Conservation (phyloP, 176 grass and related monocot genomes). For the Urochloa ruziziensis region DNA sequence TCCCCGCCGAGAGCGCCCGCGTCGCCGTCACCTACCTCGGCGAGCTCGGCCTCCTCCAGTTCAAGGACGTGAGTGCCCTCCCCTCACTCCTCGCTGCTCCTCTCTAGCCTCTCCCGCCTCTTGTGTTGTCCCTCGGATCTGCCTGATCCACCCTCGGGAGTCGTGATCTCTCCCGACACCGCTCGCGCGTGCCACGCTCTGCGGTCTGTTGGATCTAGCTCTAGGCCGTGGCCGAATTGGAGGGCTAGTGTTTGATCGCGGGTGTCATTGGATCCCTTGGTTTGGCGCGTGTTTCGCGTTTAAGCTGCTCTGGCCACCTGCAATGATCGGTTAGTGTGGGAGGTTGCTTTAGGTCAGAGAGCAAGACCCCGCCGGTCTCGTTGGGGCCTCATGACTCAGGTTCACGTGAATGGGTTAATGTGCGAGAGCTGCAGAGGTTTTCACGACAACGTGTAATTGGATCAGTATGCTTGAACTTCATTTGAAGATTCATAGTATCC, state of each 20-base stretch:
- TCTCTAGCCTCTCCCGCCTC: background rate
- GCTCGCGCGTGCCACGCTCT: background rate
- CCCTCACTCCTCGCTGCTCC: background rate
- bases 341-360: conserved; percentile 5
- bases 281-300: conserved; percentile 9
- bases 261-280: conserved; percentile 17
- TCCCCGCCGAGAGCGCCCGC: conserved; percentile 86
- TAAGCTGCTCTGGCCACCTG: conserved; percentile 21
- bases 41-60: conserved; percentile 94
- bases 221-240: background rate
- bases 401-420: conserved; percentile 8
- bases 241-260: background rate
- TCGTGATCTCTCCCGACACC: conserved; percentile 12
- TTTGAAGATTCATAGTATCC: background rate
- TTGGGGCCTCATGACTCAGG: background rate
- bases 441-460: background rate
- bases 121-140: conserved; percentile 20
- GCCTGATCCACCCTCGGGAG: conserved; percentile 19
- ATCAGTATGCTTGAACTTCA: conserved; percentile 19
- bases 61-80: conserved; percentile 87
- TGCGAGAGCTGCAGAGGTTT: background rate
- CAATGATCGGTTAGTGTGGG: background rate
- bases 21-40: conserved; percentile 91
- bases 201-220: conserved; percentile 37
- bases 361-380: background rate